Evolutionary conservation across 2,329 filamentous ascomycete species (phyloP).

Genomic region (Phoma sp.): DNA sequence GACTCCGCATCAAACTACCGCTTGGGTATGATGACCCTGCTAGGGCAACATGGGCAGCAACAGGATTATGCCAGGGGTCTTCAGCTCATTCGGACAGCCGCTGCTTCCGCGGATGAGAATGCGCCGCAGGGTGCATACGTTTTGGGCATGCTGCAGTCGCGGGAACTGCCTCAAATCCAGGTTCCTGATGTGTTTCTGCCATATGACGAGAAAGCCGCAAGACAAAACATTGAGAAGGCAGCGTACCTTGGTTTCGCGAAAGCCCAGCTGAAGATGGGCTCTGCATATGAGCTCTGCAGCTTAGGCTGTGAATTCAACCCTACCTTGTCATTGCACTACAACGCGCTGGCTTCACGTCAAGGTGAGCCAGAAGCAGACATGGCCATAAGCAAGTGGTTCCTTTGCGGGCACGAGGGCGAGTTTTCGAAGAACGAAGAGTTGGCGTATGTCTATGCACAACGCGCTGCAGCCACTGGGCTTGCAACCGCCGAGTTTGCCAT

Average conservation of each 20-base stretch:
- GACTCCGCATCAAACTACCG: conserved; percentile 90
- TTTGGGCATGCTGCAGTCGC: conserved; percentile 90
- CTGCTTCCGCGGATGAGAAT: conserved; percentile 90
- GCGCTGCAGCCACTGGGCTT: conserved; percentile 81
- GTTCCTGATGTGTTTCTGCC: conserved; percentile 76
- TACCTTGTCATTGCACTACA: conserved; percentile 91
- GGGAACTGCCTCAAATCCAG: conserved; percentile 88
- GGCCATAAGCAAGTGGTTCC: conserved; percentile 97
- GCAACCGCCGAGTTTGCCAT: conserved; percentile 94
- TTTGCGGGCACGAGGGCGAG: conserved; percentile 90
- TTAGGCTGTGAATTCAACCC: conserved; percentile 95
- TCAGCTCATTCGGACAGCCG: conserved; percentile 81
- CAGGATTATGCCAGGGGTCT: conserved; percentile 81
- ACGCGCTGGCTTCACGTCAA: conserved; percentile 88
- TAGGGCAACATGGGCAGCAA: conserved; percentile 89
- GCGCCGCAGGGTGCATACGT: conserved; percentile 95
- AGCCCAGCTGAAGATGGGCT: conserved; percentile 95
- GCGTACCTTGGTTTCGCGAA: conserved; percentile 96
- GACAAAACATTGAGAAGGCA: conserved; percentile 92
- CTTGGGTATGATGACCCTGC: conserved; percentile 94
- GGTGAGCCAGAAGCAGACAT: conserved; percentile 93
- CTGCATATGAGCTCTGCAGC: conserved; percentile 92
- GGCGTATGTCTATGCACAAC: conserved; percentile 87
- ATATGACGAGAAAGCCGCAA: conserved; percentile 74
- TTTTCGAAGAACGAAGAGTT: conserved; percentile 96